A percentile compares a stretch with the other conserved stretches of the same genome.
Conservation (phyloP, 108 stramenopile species). For the Fragilaria crotonensis region DNA sequence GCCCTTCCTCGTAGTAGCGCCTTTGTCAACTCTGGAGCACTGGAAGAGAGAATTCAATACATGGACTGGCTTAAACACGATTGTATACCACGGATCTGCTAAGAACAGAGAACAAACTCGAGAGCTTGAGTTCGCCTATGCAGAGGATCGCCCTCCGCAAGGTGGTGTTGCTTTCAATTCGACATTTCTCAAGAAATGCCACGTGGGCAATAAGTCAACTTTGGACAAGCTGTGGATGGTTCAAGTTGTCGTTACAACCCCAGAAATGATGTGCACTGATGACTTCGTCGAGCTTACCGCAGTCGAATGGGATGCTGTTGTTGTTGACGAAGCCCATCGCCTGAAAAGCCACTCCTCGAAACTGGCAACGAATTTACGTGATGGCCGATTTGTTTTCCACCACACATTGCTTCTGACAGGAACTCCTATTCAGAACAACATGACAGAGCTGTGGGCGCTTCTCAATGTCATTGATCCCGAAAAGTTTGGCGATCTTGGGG, state of each 20-base stretch:
- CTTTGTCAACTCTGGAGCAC: constrained; percentile 89
- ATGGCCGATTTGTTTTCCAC: constrained; percentile 60
- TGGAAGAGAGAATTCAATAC: constrained; percentile 90
- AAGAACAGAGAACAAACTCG: constrained; percentile 73
- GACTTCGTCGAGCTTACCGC: constrained; percentile 69
- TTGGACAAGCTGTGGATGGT: constrained; percentile 70
- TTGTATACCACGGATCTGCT: constrained; percentile 90
- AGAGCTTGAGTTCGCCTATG: constrained; percentile 74
- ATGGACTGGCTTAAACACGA: constrained; percentile 92
- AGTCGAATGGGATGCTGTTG: constrained; percentile 77
- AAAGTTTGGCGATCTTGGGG: constrained; percentile 48
- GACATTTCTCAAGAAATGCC: constrained; percentile 54
- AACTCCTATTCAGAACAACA: constrained; percentile 87
- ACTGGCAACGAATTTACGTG: constrained; percentile 76
- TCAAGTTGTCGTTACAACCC: constrained; percentile 86
- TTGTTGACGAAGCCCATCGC: constrained; percentile 97
- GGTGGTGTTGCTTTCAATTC: constrained; percentile 43
- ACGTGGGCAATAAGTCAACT: too few relatives aligned
- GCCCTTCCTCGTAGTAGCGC: constrained; percentile 88
- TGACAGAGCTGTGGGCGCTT: constrained; percentile 86
- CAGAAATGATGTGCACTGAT: constrained; percentile 82
- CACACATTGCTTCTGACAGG: constrained; percentile 90
- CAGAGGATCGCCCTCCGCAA: constrained; percentile 49
- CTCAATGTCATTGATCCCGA: constrained; percentile 78
- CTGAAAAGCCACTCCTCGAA: constrained; percentile 93